A percentile compares a stretch with the other conserved stretches of the same genome.
These are phyloP conservation scores for Fusarium armeniacum DNA, from an alignment of 2,329 filamentous ascomycete genomes.

Conservation along the genomic window DNA sequence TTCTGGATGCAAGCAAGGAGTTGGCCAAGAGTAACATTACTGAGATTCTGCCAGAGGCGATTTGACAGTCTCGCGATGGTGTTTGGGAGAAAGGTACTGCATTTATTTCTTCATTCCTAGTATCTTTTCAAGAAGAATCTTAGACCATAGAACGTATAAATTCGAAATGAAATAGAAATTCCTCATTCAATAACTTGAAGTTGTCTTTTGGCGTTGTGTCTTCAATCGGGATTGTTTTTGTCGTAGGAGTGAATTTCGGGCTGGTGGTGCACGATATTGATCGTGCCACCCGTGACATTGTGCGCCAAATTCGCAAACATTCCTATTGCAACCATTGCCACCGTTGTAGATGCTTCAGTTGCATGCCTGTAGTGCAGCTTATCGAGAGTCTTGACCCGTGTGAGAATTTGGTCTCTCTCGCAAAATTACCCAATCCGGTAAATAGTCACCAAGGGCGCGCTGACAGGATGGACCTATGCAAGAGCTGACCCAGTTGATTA, in stretches of 20 bases:
- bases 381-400: not conserved
- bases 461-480: constrained; percentile 3
- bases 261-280: not conserved
- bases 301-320: not conserved
- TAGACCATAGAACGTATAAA: not conserved
- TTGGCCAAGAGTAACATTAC: constrained; percentile 47
- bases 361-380: not conserved
- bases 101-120: not conserved
- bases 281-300: not conserved
- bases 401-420: constrained; percentile 3
- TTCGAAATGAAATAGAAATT: not conserved
- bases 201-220: not conserved
- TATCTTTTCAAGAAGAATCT: fast-evolving
- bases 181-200: not conserved
- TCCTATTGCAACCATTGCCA: not conserved
- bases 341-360: too few relatives aligned
- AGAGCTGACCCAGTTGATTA: constrained; percentile 3
- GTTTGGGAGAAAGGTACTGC: not conserved
- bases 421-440: constrained; percentile 10
- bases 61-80: not conserved
- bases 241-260: not conserved
- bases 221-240: not conserved
- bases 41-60: constrained; percentile 36
- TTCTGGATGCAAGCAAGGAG: constrained; percentile 39
- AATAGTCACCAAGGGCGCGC: not conserved